Evolutionary conservation across 768 basidiomycete species (phyloP), one percentile per base, ranked within the genome.

Genomic region (Suillus sp.): DNA sequence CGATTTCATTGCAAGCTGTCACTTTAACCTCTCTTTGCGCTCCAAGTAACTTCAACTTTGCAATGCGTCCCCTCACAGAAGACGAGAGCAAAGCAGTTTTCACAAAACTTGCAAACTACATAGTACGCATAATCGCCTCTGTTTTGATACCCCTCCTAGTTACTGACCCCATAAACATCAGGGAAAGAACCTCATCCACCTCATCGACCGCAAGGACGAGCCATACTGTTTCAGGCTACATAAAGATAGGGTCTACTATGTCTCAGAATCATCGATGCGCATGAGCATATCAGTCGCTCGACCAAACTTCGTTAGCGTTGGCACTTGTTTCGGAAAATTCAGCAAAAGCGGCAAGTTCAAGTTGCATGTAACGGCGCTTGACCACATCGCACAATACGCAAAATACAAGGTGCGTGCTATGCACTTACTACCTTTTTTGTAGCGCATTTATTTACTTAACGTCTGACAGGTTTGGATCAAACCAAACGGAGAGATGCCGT

Each of bases 401-500:
- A 99, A 96, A 78, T 93, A 95, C 82, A 99, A 99, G 85, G 97
- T 95, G 65, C 60, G 79, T 62, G 42, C 22, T 22, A 14, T 60
- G 3, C 13, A 53, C 11, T 61, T 56, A 42, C 53, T n/a, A 11
- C 34, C 22, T 5, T 38, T 45, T 30, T 30, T 13, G 50, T 16
- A 30, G n/a, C 20, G 30, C 47, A 62, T 40, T 53, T 11, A 14
- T 53, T 32, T 53, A n/a, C 30, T 32, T 3, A 11, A 56, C 22
- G 25, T 37, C 18, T 18, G 20, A 4, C 64, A 98, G 96, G 86
- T 99, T 20, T 99, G 97, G 97, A 95, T 99, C 74, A 99, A 99
- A 77, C 90, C 96, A 30, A 96, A 99, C 67, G 97, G 97, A 71
- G 97, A 99, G 78, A 96, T 99, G 90, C 97, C 97, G 1, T 99